phyloP scores from a whole-genome alignment of 2,329 filamentous ascomycete genomes.

The Cordyceps militaris region DNA sequence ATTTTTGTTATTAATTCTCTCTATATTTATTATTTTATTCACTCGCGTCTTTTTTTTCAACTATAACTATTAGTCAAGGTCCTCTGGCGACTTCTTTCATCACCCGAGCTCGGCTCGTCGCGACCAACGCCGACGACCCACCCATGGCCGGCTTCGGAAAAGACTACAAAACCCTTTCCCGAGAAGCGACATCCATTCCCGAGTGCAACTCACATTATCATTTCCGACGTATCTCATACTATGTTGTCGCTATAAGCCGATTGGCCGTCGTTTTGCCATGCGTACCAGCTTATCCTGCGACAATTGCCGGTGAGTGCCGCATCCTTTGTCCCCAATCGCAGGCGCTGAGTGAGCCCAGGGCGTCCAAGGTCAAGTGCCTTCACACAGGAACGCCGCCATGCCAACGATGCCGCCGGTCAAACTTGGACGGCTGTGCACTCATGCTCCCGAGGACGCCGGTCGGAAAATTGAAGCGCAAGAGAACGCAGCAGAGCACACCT shows the following conservation, averaged over 20 bases:
- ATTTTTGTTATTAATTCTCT: no score
- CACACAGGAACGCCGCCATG: slow-evolving; percentile 26
- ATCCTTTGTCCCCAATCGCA: not conserved
- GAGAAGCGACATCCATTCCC: not conserved
- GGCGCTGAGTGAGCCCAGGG: slow-evolving; percentile 18
- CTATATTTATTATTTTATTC: no score
- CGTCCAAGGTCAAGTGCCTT: slow-evolving; percentile 30
- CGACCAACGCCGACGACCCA: not conserved
- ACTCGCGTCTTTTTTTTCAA: no score
- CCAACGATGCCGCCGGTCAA: slow-evolving; percentile 23
- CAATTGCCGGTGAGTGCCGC: slow-evolving; percentile 23
- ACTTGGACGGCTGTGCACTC: slow-evolving; percentile 22
- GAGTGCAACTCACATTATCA: not conserved
- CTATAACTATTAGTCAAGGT: not conserved
- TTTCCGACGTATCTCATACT: not conserved
- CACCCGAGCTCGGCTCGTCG: not conserved
- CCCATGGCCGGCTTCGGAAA: slow-evolving; percentile 5
- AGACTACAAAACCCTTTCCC: slow-evolving; percentile 8
- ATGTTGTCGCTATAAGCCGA: not conserved
- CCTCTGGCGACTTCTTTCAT: not conserved
- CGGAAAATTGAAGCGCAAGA: slow-evolving; percentile 6
- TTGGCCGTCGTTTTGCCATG: slow-evolving; percentile 17
- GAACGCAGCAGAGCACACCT: not conserved
- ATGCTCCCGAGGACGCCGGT: slow-evolving; percentile 17
- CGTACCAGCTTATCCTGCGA: slow-evolving; percentile 30